These are phyloP conservation scores for Diutina catenulata DNA, from an alignment of 1,139 yeast genomes.

Conservation along the genomic window DNA sequence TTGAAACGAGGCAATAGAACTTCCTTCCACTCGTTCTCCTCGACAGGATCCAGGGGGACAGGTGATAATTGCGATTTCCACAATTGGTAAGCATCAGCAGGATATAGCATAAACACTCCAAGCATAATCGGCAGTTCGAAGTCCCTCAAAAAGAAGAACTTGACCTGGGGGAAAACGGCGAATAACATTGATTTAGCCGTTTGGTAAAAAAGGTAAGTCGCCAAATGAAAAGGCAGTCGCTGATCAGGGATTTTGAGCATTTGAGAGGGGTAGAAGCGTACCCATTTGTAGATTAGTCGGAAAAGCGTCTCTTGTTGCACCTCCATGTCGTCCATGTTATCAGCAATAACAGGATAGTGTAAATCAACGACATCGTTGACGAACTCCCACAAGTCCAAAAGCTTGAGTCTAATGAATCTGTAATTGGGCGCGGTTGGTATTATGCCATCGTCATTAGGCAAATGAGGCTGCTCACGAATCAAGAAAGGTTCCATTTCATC, in stretches of 20 bases:
- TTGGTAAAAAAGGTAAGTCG: conserved; percentile 24
- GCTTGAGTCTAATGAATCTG: not conserved
- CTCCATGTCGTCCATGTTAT: conserved; percentile 16
- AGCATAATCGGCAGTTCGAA: conserved; percentile 33
- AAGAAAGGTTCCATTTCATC: not conserved
- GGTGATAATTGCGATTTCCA: conserved; percentile 8
- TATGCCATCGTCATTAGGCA: no score
- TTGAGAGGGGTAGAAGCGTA: conserved; percentile 22
- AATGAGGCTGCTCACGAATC: not conserved
- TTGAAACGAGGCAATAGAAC: conserved; percentile 14
- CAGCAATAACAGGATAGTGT: conserved; percentile 19
- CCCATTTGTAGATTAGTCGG: conserved; percentile 29
- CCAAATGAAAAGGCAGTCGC: conserved; percentile 21
- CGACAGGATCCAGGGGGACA: conserved; percentile 5
- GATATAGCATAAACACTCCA: conserved; percentile 22
- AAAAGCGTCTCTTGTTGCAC: conserved; percentile 26
- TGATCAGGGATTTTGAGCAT: conserved; percentile 14
- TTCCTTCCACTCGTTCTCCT: conserved; percentile 11
- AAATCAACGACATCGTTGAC: conserved; percentile 15
- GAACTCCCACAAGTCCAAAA: conserved; percentile 13
- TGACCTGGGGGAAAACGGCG: conserved; percentile 30
- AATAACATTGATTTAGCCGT: conserved; percentile 24
- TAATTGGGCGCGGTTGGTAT: not conserved
- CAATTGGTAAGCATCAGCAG: conserved; percentile 15
- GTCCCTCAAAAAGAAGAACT: conserved; percentile 29